A percentile compares a stretch with the other conserved stretches of the same genome.
phyloP scores from a whole-genome alignment of 2,329 filamentous ascomycete species.

The Blastomyces emzantsi region DNA sequence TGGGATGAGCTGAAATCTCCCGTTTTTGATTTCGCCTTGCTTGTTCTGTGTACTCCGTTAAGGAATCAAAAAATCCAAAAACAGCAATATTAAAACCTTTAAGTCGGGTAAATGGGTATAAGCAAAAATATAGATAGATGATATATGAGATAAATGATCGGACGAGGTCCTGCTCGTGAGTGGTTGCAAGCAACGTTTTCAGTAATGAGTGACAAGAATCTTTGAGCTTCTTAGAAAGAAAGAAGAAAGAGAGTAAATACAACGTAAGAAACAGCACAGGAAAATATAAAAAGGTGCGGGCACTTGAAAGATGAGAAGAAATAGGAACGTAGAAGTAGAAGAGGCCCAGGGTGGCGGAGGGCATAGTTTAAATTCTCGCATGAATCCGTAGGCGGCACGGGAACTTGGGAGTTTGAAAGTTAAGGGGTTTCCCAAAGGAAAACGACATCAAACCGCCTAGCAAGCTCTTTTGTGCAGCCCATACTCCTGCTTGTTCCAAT shows the following conservation, averaged over 20 bases:
- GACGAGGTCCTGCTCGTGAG: constrained; percentile 14
- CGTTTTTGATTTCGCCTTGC: constrained; percentile 3
- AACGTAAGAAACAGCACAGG: background rate
- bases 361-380: constrained; percentile 7
- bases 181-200: background rate
- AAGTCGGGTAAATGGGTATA: constrained; percentile 8
- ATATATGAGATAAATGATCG: constrained; percentile 1
- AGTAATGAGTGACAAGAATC: constrained; percentile 10
- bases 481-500: background rate
- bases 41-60: background rate
- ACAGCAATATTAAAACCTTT: constrained; percentile 9
- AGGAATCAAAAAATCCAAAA: constrained; percentile 23
- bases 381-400: background rate
- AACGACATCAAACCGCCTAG: constrained; percentile 3
- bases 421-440: constrained; percentile 1
- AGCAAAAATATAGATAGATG: background rate
- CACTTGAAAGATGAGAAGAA: background rate
- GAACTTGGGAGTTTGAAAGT: background rate
- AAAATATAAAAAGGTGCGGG: background rate
- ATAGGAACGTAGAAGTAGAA: background rate
- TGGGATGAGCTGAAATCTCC: background rate
- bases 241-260: constrained; percentile 8
- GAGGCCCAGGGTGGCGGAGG: background rate
- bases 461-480: background rate
- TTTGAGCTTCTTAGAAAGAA: constrained; percentile 13